Conservation (phyloP, 441 rosid genomes). For the Gossypium schwendimanii region DNA sequence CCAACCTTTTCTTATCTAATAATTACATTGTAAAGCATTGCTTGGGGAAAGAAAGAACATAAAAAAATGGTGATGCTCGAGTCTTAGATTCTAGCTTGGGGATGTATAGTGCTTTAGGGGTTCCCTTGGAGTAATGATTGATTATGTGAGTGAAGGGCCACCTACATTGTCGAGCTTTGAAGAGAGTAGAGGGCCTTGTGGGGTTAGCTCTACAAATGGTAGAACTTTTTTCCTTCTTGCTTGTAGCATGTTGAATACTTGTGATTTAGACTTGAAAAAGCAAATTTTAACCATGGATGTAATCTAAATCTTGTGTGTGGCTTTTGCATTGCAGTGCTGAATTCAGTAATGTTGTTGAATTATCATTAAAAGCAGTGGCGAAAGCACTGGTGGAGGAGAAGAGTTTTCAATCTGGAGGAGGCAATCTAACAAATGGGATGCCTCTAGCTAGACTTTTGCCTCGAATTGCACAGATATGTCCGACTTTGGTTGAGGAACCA, state of each 20-base stretch:
- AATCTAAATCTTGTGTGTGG: not conserved
- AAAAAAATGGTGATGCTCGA: not conserved
- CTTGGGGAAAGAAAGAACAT: not conserved
- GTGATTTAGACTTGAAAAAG: not conserved
- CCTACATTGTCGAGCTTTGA: not conserved
- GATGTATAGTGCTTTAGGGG: not conserved
- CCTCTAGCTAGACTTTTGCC: constrained; percentile 78
- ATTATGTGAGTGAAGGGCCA: not conserved
- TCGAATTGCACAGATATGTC: constrained; percentile 49
- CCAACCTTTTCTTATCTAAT: not conserved
- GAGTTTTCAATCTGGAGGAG: constrained; percentile 36
- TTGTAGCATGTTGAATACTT: not conserved
- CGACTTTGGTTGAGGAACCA: constrained; percentile 48
- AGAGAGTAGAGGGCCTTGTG: not conserved
- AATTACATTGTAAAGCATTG: not conserved
- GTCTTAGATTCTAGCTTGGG: not conserved
- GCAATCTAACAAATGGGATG: constrained; percentile 37
- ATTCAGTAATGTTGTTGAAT: constrained; percentile 39
- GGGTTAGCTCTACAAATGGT: not conserved
- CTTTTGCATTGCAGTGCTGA: constrained; percentile 44
- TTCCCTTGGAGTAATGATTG: not conserved
- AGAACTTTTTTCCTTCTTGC: not conserved
- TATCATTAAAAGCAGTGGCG: constrained; percentile 44
- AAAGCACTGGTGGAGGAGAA: constrained; percentile 45
- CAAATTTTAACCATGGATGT: not conserved